Evolutionary conservation across 1,284 basidiomycete species (phyloP), one percentile per base, ranked within the genome.

Genomic region (Trichosporon inkin): DNA sequence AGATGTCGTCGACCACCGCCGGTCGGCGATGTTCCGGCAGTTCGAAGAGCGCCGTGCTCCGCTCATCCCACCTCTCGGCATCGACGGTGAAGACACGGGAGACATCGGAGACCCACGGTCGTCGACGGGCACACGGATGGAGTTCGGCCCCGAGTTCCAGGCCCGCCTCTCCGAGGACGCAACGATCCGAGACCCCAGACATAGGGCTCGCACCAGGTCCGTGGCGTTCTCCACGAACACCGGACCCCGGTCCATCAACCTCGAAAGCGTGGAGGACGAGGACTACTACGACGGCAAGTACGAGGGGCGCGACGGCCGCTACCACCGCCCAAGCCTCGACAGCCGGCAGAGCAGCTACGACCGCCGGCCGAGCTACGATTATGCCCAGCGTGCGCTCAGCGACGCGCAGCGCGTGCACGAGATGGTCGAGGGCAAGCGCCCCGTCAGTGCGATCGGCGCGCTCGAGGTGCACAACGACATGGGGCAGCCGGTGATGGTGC

Each of bases 21-120:
- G 68, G 38, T 74, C 72, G 13, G 76, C 72, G 22, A 70, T 78
- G 11, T 75, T 78, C 62, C 53, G 60, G n/a, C 65, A 65, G 10
- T 66, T 68, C 37, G 62, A 67, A 54, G 51, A 55, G 53, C 24
- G 58, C 47, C 49, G 57, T 11, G 34, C 60, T 10, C 60, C 60
- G 11, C 10, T 19, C 5, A 34, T 58, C 19, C 70, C 63, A 2
- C 62, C 68, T 10, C 64, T 61, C 8, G 37, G 44, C 24, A 38
- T 56, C 28, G 59, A 40, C 36, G 8, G 53, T 34, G 14, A 35
- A 32, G n/a, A 24, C 22, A 38, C 41, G 11, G 34, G 38, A 11
- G 41, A 34, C 39, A 47, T 24, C 22, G n/a, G 44, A 16, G 28
- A 34, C 44, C 24, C 55, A 40, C 40, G 55, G 6, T 35, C 39